phyloP scores from a whole-genome alignment of 2,329 filamentous ascomycete genomes.

The Trichothecium roseum region DNA sequence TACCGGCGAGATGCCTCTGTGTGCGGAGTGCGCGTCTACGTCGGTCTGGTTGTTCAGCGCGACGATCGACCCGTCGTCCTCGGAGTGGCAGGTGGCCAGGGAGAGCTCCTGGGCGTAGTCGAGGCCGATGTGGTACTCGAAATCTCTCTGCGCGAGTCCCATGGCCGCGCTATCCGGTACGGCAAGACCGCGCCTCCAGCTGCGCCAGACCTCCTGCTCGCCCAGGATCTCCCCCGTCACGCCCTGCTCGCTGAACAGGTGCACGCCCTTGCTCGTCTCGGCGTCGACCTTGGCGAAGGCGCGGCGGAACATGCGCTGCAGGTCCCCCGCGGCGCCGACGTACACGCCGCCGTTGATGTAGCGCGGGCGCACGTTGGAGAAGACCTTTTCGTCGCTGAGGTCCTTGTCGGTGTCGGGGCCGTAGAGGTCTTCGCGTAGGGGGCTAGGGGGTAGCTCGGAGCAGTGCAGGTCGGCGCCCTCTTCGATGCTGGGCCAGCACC shows the following conservation, averaged over 20 bases:
- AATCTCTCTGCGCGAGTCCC: constrained; percentile 5
- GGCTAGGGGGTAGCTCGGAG: constrained; percentile 9
- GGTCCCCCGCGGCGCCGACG: constrained; percentile 16
- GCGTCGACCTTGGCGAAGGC: constrained; percentile 15
- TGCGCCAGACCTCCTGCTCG: constrained; percentile 20
- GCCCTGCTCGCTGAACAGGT: constrained; percentile 18
- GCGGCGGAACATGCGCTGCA: constrained; percentile 14
- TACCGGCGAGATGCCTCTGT: constrained; percentile 12
- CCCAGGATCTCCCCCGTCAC: constrained; percentile 20
- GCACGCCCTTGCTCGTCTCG: constrained; percentile 3
- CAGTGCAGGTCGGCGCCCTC: constrained; percentile 10
- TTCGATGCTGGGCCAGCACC: constrained; percentile 7
- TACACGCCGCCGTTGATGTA: constrained; percentile 19
- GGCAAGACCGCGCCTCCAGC: constrained; percentile 11
- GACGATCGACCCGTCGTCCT: constrained; percentile 15
- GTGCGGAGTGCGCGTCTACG: constrained; percentile 9
- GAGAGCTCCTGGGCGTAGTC: constrained; percentile 19
- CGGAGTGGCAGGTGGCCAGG: constrained; percentile 17
- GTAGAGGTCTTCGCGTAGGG: constrained; percentile 9
- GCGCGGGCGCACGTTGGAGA: constrained; percentile 11
- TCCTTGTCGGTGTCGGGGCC: constrained; percentile 8
- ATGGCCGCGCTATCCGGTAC: not conserved
- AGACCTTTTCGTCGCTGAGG: no score
- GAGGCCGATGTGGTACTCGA: constrained; percentile 16
- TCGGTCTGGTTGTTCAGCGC: constrained; percentile 7